Conservation (phyloP, 768 basidiomycete genomes). For the Mycena rebaudengoi region DNA sequence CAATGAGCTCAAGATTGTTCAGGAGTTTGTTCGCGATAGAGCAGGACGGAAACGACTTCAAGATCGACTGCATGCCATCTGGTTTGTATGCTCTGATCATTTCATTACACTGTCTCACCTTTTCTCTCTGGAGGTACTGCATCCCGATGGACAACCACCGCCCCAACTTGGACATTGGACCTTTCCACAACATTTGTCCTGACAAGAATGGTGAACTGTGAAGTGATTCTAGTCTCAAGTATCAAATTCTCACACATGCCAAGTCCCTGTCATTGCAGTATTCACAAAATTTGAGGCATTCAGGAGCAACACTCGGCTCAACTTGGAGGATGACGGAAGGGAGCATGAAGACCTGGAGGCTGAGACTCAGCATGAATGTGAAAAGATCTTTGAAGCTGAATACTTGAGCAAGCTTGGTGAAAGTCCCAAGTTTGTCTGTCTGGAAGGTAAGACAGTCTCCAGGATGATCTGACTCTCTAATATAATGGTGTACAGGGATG, state of each 20-base stretch:
- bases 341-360: no score
- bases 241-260: no score
- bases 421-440: no score
- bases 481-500: no score
- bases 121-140: background rate
- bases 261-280: conserved; percentile 1
- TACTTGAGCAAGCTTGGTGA: no score
- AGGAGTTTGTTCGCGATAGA: background rate
- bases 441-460: no score
- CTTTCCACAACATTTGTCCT: background rate
- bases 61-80: conserved; percentile 3
- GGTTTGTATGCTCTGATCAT: no score
- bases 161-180: background rate
- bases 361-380: no score
- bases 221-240: no score
- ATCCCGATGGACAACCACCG: conserved; percentile 1
- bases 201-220: background rate
- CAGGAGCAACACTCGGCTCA: background rate
- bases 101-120: no score
- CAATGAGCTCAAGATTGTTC: background rate
- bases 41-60: background rate
- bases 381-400: no score
- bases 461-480: no score
- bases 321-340: background rate
- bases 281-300: conserved; percentile 5